Conservation (phyloP, 2,329 filamentous ascomycete species). For the Pseudogymnoascus sp. region DNA sequence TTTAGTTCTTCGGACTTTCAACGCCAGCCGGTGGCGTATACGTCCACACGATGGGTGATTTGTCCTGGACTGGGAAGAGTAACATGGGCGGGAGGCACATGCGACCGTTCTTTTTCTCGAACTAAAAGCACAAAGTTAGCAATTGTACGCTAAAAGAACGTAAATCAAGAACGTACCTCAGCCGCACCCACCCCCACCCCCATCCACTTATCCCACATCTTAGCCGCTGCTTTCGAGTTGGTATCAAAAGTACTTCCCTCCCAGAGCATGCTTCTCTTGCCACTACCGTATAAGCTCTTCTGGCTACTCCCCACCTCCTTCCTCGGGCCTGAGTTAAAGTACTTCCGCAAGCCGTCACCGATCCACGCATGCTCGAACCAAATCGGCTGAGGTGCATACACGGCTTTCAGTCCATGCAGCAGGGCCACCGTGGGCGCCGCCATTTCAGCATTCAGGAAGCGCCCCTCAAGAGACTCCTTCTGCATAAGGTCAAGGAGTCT, state of each 20-base stretch:
- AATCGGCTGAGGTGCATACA: slow-evolving; percentile 70
- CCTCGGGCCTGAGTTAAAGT: slow-evolving; percentile 52
- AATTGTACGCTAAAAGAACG: too few species aligned
- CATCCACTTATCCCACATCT: slow-evolving; percentile 56
- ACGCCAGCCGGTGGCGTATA: background rate
- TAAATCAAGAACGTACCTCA: slow-evolving; percentile 18
- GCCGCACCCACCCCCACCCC: slow-evolving; percentile 48
- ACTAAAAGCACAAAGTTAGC: slow-evolving; percentile 27
- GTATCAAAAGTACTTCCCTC: slow-evolving; percentile 55
- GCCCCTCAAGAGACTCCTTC: slow-evolving; percentile 62
- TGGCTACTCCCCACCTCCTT: slow-evolving; percentile 44
- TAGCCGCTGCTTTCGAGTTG: slow-evolving; percentile 47
- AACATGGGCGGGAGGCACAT: slow-evolving; percentile 52
- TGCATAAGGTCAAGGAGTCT: slow-evolving; percentile 69
- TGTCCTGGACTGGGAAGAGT: slow-evolving; percentile 52
- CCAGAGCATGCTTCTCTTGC: slow-evolving; percentile 46
- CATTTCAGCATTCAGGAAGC: slow-evolving; percentile 76
- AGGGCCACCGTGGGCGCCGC: slow-evolving; percentile 64
- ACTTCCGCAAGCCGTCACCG: slow-evolving; percentile 44
- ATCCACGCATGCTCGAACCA: slow-evolving; percentile 71
- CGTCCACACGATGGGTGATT: background rate
- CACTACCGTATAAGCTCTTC: slow-evolving; percentile 52
- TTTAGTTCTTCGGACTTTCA: background rate
- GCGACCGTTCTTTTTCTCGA: slow-evolving; percentile 49
- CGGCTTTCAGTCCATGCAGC: slow-evolving; percentile 70